Evolutionary conservation across 805 yeast species (phyloP), one percentile per base, ranked within the genome.

Genomic region (Kodamaea leandrae): DNA sequence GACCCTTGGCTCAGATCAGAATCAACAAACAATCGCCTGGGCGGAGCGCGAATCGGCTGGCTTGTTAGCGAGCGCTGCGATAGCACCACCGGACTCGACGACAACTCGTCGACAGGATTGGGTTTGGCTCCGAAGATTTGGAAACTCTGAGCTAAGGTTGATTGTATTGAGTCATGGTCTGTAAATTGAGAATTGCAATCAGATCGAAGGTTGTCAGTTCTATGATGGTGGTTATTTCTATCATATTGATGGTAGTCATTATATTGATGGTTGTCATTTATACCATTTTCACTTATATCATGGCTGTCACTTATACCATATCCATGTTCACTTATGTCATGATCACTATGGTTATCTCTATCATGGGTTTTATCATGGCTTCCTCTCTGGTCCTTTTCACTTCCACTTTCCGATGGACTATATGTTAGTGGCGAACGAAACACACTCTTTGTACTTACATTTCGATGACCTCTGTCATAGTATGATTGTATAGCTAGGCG

Each of bases 1-100:
- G n/a, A n/a, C n/a, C n/a, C n/a, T n/a, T n/a, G n/a, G n/a, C n/a
- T n/a, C n/a, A n/a, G n/a, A 14, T 25, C 28, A 5, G 28, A 25
- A 10, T 14, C n/a, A 12, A 25, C 6, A 10, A 25, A 25, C 4
- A 25, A 10, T 25, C 28, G n/a, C 4, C 28, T n/a, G n/a, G 28
- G n/a, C n/a, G 32, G 32, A 27, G 32, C 32, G 9, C 32, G 16
- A 5, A 27, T 27, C 32, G n/a, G n/a, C n/a, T n/a, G n/a, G n/a
- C n/a, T n/a, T 13, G 16, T 16, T 5, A 27, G 6, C 17, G 32
- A 27, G 5, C 17, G 32, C 17, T 27, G 32, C 6, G 32, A 27
- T 13, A 27, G 8, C 6, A 27, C 17, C 17, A 27, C 32, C 15
- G 32, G 32, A 14, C 32, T 27, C 13, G 32, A 27, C 10, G 32